phyloP scores from a whole-genome alignment of 2,329 filamentous ascomycete genomes.

The Diaporthe velutina region DNA sequence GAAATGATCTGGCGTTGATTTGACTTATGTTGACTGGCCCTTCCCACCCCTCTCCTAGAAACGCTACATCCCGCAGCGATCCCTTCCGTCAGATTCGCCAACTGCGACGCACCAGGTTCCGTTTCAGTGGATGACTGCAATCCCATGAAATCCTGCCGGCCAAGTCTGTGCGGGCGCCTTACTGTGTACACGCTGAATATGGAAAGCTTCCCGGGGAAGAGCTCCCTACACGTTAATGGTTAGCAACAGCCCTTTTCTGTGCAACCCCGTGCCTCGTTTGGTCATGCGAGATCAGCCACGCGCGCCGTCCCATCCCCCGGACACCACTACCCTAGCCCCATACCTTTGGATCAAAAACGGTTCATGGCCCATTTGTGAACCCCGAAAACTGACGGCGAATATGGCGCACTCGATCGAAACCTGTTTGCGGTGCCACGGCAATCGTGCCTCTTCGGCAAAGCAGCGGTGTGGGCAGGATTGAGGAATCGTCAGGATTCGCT shows the following conservation, averaged over 20 bases:
- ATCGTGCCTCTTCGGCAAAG: slow-evolving; percentile 36
- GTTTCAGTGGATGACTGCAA: slow-evolving; percentile 13
- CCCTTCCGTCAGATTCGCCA: slow-evolving; percentile 16
- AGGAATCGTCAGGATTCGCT: slow-evolving; percentile 32
- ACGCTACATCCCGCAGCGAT: slow-evolving; percentile 11
- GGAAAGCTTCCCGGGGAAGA: slow-evolving; percentile 8
- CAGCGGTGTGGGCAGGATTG: slow-evolving; percentile 36
- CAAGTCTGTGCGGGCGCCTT: slow-evolving; percentile 20
- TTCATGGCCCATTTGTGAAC: slow-evolving; percentile 27
- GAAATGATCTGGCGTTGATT: background rate
- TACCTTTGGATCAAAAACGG: slow-evolving; percentile 28
- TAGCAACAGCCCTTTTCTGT: slow-evolving; percentile 27
- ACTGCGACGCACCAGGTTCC: slow-evolving; percentile 6
- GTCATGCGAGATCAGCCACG: slow-evolving; percentile 38
- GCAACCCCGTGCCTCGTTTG: slow-evolving; percentile 29
- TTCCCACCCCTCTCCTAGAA: background rate
- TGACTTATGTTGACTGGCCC: background rate
- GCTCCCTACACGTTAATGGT: slow-evolving; percentile 1
- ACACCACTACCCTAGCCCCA: slow-evolving; percentile 32
- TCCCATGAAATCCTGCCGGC: slow-evolving; percentile 17
- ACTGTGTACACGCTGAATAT: slow-evolving; percentile 18
- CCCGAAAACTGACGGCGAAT: slow-evolving; percentile 26
- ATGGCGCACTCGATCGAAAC: slow-evolving; percentile 25
- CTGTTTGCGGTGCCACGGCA: slow-evolving; percentile 39
- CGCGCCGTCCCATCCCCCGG: slow-evolving; percentile 30